Evolutionary conservation across 2,329 filamentous ascomycete species (phyloP).

Genomic region (Cryphonectria japonica): DNA sequence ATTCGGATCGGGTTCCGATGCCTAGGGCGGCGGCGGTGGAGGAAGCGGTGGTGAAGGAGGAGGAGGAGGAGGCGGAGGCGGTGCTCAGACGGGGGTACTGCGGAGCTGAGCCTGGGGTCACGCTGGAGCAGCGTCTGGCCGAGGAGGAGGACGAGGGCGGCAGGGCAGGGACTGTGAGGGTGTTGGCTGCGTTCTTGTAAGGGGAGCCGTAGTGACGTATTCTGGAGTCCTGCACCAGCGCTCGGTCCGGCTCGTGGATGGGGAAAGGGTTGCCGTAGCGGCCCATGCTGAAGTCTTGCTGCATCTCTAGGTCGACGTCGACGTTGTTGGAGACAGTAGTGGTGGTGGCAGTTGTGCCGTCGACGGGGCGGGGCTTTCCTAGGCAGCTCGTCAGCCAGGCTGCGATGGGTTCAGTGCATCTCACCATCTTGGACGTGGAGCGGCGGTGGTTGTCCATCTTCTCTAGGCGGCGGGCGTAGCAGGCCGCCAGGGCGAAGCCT

Average conservation of each 20-base stretch:
- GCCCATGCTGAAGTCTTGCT: constrained; percentile 8
- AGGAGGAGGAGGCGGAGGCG: no score
- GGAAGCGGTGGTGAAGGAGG: not conserved
- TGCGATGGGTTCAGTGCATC: not conserved
- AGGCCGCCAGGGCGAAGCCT: constrained; percentile 13
- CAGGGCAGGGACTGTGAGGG: not conserved
- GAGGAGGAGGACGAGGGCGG: not conserved
- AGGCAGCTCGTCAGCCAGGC: not conserved
- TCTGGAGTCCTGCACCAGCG: not conserved
- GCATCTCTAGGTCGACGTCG: not conserved
- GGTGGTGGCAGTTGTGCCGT: not conserved
- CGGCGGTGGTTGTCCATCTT: not conserved
- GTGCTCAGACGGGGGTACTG: not conserved
- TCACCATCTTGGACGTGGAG: not conserved
- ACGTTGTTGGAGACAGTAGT: not conserved
- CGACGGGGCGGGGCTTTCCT: not conserved
- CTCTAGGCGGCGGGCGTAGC: not conserved
- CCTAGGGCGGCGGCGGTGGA: not conserved
- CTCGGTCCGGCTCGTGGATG: not conserved
- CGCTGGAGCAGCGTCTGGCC: not conserved
- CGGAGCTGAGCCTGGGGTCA: not conserved
- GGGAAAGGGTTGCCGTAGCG: not conserved
- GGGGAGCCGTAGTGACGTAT: not conserved
- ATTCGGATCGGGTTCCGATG: not conserved
- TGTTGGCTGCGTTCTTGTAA: not conserved